Base-by-base conservation (phyloP, 192 early-diverging fungal species). In the Blastocladiella britannica region DNA sequence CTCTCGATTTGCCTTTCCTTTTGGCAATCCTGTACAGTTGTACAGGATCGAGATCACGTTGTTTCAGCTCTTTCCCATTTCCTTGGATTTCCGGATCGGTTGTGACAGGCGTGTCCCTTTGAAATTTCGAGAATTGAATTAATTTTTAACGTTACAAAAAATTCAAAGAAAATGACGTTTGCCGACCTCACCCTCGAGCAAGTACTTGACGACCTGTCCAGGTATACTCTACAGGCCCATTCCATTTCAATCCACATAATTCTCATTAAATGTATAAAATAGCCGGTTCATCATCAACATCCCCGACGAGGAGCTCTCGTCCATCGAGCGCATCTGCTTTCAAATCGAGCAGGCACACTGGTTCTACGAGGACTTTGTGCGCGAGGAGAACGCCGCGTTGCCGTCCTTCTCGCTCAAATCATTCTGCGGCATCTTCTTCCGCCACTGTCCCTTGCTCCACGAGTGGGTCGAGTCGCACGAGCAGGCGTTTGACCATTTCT, bases 301-400 rank as follows among this genome's bases (percentile, higher is more conserved):
- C 6, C 94, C 94, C 7, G 82, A 91, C 29, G 92, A 89, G 67
- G 94, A 97, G 70, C 72, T 94, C 9, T 65, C 81, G 7, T 85
- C 87, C n/a, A 80, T 96, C n/a, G 89, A 90, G 60, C 75, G 94
- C 9, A 90, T 97, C 57, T 93, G 86, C 59, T 97, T 97, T 63
- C 94, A 97, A 70, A 93, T 97, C 28, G 94, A 97, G 65, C 89
- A 90, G 68, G 94, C 94, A 7, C 90, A 93, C 64, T 97, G 94
- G 94, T 96, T 87, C 69, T 97, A 96, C 70, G 89, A 92, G 63
- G 94, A 97, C 68, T 94, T 95, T 78, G 78, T 91, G n/a, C 78
- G 92, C 56, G 88, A 89, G 62, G 65, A 82, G 54, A 83, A 85
- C 59, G 77, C 84, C 22, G 71, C 76, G 23, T 67, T 94, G 43